A percentile compares a stretch with the other conserved stretches of the same genome.
These are phyloP conservation scores for Pholiota microspora DNA, from an alignment of 768 basidiomycete species.

Conservation along the genomic window DNA sequence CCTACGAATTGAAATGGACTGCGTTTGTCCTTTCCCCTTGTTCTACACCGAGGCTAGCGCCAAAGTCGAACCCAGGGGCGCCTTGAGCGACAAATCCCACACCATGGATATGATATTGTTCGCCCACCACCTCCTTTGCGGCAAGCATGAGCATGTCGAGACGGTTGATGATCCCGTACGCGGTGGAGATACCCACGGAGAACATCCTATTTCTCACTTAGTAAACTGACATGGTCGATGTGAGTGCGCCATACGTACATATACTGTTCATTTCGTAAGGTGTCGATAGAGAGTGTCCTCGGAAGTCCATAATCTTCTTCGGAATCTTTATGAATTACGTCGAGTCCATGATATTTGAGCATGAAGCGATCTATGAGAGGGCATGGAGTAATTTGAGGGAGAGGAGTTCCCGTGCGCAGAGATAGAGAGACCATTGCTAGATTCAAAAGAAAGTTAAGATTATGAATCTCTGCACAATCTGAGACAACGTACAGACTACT, in stretches of 20 bases:
- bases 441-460: not conserved
- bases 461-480: not conserved
- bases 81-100: constrained; percentile 32
- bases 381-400: constrained; percentile 87
- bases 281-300: constrained; percentile 64
- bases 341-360: constrained; percentile 52
- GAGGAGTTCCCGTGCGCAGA: constrained; percentile 66
- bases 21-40: constrained; percentile 14
- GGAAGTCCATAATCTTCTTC: constrained; percentile 79
- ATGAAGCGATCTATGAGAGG: constrained; percentile 54
- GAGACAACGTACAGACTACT: constrained; percentile 58
- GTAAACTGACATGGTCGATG: not conserved
- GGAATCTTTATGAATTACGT: constrained; percentile 66
- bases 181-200: constrained; percentile 70
- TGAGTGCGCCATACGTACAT: constrained; percentile 35
- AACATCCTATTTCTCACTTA: constrained; percentile 44
- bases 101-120: constrained; percentile 83
- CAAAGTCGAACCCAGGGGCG: not conserved
- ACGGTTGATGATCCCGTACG: constrained; percentile 66
- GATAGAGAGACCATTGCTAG: constrained; percentile 76
- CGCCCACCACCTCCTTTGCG: constrained; percentile 83
- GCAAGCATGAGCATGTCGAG: constrained; percentile 80
- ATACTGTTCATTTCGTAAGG: constrained; percentile 76
- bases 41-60: constrained; percentile 5
- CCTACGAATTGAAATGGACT: constrained; percentile 11